Evolutionary conservation across 768 basidiomycete species (phyloP), one percentile per base, ranked within the genome.

Genomic region (Lepiota venenata): DNA sequence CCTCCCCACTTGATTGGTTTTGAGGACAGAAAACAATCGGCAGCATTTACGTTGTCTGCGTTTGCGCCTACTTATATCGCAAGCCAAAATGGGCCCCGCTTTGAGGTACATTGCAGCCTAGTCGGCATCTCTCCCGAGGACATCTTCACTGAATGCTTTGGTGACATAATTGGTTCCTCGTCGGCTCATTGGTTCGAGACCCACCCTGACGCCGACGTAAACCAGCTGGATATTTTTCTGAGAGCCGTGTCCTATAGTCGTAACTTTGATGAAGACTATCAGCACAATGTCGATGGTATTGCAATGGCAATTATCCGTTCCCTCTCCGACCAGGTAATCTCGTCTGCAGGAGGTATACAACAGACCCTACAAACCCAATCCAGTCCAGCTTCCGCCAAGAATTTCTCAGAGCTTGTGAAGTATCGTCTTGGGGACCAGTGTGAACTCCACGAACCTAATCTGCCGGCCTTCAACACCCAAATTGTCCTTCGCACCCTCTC

Each of bases 1-100:
- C 86, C 91, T 2, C 83, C 84, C 27, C 77, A 77, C 47, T 71
- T 95, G 3, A 78, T 96, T 21, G 96, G 96, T 0, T 97, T 87
- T 65, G 60, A 69, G 14, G 83, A 84, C 60, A 79, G 82, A 50
- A 80, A 76, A 55, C 80, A 85, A 51, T 87, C 81, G 56, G 88
- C 88, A 0, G 73, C 81, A 56, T 80, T 83, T 2, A 82, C 84
- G 1, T 87, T 96, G 58, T 74, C 68, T 16, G 70, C 78, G 7
- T 86, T 90, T 54, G 84, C 86, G 0, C 85, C 90, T 0, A 76
- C 82, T 4, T 82, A 88, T 58, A 66, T 93, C 14, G 68, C 87
- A 51, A 73, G 72, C 12, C 68, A 71, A 1, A 73, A 69, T 2
- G 60, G 63, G 1, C 70, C 67, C 14, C 63, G 78, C 2, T 91